phyloP scores from a whole-genome alignment of 1,139 yeast genomes.

The Tardiomyces blankii region DNA sequence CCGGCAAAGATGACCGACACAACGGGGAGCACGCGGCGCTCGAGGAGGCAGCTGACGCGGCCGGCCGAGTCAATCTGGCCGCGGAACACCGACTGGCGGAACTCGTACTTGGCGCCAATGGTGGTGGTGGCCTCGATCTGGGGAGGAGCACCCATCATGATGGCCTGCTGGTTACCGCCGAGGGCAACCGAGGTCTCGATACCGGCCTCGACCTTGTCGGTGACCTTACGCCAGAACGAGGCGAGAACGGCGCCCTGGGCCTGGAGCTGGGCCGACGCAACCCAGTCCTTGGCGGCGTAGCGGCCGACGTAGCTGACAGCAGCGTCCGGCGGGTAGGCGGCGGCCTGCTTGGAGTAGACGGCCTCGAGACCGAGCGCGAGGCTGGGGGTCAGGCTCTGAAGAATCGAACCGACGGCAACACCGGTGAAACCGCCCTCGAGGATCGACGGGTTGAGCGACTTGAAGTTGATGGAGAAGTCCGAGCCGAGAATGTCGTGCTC shows the following conservation, averaged over 20 bases:
- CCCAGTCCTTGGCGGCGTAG: slow-evolving; percentile 81
- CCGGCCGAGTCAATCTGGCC: slow-evolving; percentile 91
- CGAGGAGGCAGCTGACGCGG: slow-evolving; percentile 82
- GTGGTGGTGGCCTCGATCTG: slow-evolving; percentile 89
- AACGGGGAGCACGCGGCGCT: slow-evolving; percentile 88
- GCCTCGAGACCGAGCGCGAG: slow-evolving; percentile 89
- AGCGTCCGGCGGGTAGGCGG: slow-evolving; percentile 77
- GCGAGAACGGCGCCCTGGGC: slow-evolving; percentile 87
- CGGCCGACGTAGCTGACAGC: slow-evolving; percentile 88
- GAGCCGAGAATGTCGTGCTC: slow-evolving; percentile 93
- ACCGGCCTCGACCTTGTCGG: slow-evolving; percentile 94
- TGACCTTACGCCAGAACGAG: slow-evolving; percentile 88
- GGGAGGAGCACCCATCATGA: slow-evolving; percentile 68
- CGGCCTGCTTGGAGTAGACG: slow-evolving; percentile 72
- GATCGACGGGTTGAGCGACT: slow-evolving; percentile 81
- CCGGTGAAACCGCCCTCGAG: slow-evolving; percentile 73
- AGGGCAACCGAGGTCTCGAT: slow-evolving; percentile 83
- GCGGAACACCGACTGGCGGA: slow-evolving; percentile 91
- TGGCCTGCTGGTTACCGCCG: slow-evolving; percentile 41
- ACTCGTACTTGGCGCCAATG: slow-evolving; percentile 94
- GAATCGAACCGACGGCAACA: slow-evolving; percentile 80
- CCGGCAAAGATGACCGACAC: slow-evolving; percentile 84
- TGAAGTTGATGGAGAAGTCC: slow-evolving; percentile 81
- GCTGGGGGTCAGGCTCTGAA: slow-evolving; percentile 79
- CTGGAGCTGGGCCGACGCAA: slow-evolving; percentile 87